These are phyloP conservation scores for Selaginella tamariscina DNA, from an alignment of 75 land plant genomes.

Conservation along the genomic window DNA sequence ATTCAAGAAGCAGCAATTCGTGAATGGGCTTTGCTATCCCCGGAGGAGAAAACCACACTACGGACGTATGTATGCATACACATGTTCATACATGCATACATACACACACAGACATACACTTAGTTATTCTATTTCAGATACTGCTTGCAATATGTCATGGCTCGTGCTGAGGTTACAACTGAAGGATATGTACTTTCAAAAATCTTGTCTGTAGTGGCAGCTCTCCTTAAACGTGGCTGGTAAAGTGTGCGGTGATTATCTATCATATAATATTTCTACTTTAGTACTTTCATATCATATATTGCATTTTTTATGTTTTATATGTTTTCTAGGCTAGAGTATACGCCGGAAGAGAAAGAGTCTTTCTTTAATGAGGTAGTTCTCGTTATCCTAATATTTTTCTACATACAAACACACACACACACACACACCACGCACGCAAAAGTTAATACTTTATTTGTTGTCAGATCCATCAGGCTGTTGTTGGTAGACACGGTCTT, in stretches of 20 bases:
- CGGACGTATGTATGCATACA: conserved; percentile 37
- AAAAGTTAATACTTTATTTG: background rate
- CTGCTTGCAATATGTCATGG: conserved; percentile 66
- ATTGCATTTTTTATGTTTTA: background rate
- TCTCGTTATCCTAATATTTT: conserved; percentile 1
- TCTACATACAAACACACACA: background rate
- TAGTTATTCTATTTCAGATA: conserved; percentile 39
- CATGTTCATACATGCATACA: background rate
- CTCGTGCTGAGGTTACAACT: conserved; percentile 51
- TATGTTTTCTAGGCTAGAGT: background rate
- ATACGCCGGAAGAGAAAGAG: conserved; percentile 37
- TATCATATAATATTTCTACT: no score
- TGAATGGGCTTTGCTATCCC: conserved; percentile 68
- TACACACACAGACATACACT: background rate
- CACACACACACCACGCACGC: background rate
- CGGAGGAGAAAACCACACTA: conserved; percentile 58
- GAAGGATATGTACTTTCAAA: conserved; percentile 88
- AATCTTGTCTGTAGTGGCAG: conserved; percentile 85
- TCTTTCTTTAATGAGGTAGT: conserved; percentile 66
- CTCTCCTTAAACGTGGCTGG: conserved; percentile 84
- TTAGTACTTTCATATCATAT: no score
- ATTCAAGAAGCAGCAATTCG: conserved; percentile 81
- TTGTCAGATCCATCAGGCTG: conserved; percentile 60
- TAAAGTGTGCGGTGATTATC: conserved; percentile 15
- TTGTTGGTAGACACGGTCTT: conserved; percentile 54